These are phyloP conservation scores for Tetradesmus obliquus DNA, from an alignment of 139 green algal genomes.

Conservation along the genomic window DNA sequence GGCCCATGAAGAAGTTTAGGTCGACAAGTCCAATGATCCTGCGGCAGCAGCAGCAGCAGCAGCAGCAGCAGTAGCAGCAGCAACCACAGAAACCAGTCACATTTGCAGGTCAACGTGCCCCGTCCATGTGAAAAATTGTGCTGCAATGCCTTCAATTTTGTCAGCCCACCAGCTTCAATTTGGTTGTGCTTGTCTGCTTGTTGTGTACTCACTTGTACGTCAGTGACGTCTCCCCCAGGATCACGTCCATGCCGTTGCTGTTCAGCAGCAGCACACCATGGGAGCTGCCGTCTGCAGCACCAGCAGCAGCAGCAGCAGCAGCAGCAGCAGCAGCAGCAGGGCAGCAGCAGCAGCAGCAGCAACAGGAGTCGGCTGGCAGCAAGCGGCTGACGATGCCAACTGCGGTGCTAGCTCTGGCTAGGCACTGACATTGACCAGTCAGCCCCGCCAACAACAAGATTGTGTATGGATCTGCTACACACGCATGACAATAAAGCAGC, in stretches of 20 bases:
- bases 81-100: background rate
- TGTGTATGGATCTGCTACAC: too few relatives aligned
- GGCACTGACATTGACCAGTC: too few relatives aligned
- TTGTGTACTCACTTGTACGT: slow-evolving; percentile 29
- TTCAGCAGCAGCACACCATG: slow-evolving; percentile 39
- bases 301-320: background rate
- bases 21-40: slow-evolving; percentile 30
- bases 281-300: slow-evolving; percentile 26
- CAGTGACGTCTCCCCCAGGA: background rate
- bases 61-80: background rate
- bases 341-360: background rate
- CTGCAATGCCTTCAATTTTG: too few relatives aligned
- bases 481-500: background rate
- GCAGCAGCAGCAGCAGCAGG: background rate
- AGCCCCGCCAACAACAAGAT: too few relatives aligned
- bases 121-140: background rate
- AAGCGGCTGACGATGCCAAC: background rate
- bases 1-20: slow-evolving; percentile 26
- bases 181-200: too few relatives aligned
- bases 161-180: too few relatives aligned
- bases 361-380: background rate
- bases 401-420: too few relatives aligned
- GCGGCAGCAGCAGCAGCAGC: background rate
- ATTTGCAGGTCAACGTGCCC: too few relatives aligned
- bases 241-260: slow-evolving; percentile 45